phyloP scores from a whole-genome alignment of 2,329 filamentous ascomycete genomes.

The Zymoseptoria crescenta region DNA sequence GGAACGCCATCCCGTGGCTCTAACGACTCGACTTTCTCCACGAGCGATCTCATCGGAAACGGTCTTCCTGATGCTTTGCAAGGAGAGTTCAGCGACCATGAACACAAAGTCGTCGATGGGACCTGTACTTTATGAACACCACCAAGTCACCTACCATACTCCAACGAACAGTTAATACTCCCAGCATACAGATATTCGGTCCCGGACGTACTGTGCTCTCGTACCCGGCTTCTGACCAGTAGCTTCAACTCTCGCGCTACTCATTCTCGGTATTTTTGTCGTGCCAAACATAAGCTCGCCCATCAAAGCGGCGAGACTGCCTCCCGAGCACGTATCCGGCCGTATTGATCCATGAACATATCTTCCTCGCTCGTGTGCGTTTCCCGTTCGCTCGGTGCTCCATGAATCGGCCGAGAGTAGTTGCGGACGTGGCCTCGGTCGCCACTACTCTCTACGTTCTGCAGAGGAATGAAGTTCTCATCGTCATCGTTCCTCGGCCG shows the following conservation, averaged over 20 bases:
- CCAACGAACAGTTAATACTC: no score
- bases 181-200: no score
- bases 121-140: no score
- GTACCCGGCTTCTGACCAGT: no score
- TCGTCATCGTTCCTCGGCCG: conserved; percentile 12
- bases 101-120: neutral
- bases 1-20: neutral
- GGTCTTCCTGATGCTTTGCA: neutral
- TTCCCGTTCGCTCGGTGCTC: neutral
- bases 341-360: neutral
- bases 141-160: no score
- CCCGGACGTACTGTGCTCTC: no score
- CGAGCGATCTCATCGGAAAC: neutral
- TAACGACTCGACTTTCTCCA: neutral
- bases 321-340: neutral
- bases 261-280: neutral
- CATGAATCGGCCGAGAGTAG: neutral
- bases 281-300: neutral
- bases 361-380: neutral
- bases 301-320: neutral
- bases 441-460: neutral
- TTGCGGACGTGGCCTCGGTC: neutral
- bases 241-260: no score
- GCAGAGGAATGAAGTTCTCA: conserved; percentile 12
- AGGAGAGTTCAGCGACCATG: neutral